phyloP scores from a whole-genome alignment of 1,284 basidiomycete genomes.

The Boletus smithii region DNA sequence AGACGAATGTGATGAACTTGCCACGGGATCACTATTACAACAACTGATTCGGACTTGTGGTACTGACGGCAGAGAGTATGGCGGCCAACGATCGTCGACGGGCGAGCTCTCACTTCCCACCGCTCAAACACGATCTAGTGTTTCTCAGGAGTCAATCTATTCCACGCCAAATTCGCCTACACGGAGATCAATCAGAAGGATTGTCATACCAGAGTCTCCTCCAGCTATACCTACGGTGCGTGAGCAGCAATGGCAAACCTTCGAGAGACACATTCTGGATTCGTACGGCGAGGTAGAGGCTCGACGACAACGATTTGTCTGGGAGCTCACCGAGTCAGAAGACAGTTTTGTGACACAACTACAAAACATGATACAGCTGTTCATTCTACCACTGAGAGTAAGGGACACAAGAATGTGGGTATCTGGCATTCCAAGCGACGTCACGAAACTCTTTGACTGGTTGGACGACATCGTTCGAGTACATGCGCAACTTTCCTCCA shows the following conservation, averaged over 20 bases:
- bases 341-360: conserved; percentile 63
- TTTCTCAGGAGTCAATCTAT: conserved; percentile 27
- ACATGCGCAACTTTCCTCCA: conserved; percentile 59
- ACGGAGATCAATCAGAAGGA: conserved; percentile 11
- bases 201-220: conserved; percentile 12
- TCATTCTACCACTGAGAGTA: conserved; percentile 72
- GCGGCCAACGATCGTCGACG: conserved; percentile 7
- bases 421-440: conserved; percentile 64
- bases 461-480: conserved; percentile 79
- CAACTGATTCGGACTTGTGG: conserved; percentile 33
- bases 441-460: conserved; percentile 77
- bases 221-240: conserved; percentile 7
- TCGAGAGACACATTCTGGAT: conserved; percentile 26
- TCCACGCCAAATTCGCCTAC: conserved; percentile 16
- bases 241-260: conserved; percentile 22
- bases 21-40: conserved; percentile 53
- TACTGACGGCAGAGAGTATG: conserved; percentile 3
- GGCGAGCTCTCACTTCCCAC: conserved; percentile 13
- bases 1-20: conserved; percentile 38
- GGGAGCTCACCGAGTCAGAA: conserved; percentile 68
- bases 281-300: conserved; percentile 48
- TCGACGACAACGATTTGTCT: conserved; percentile 65
- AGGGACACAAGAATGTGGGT: conserved; percentile 72
- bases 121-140: conserved; percentile 13
- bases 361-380: conserved; percentile 60